Base-by-base conservation (phyloP, 148 eudicot genomes). In the Camellia japonica region DNA sequence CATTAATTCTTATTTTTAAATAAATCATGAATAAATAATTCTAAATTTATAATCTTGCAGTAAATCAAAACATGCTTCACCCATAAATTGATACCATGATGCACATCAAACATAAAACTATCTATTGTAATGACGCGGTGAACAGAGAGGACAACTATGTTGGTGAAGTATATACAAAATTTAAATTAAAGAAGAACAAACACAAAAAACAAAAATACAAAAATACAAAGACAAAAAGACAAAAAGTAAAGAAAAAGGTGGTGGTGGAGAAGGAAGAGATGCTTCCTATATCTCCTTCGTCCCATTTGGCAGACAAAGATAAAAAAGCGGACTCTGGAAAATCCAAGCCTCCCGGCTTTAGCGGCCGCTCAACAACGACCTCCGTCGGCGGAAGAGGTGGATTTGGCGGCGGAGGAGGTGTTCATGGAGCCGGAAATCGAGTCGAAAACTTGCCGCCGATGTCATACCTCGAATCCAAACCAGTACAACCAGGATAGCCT, bases 201-300 rank as follows among this genome's bases (percentile, higher is more conserved):
- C 55, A 55, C 7, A 38, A 74, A 14, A 54, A 55, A 15, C 23
- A 10, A 20, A n/a, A 47, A 0, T 0, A 47, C n/a, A 49, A 72
- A 51, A 52, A 5, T 30, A 30, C 38, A 30, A 30, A 30, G 38
- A 30, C 38, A 30, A 54, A 20, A n/a, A 16, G 5, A 9, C 1
- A 68, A 19, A 71, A 49, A 71, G 14, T 7, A 0, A 44, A 44
- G 13, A 19, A 54, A 72, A 72, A 72, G 64, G 64, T 42, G 51
- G 38, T 30, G 20, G 51, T 16, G 54, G 78, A 11, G 52, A 59
- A 16, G 15, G 52, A 59, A 58, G 52, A 75, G 78, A 75, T 75
- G 63, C 78, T 59, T 75, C 78, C 78, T 18, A 59, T n/a, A 41
- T 75, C 78, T 46, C 12, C 49, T 75, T 18, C 78, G n/a, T n/a